A percentile compares a stretch with the other conserved stretches of the same genome.
Evolutionary conservation across 495 filamentous ascomycete genomes (phyloP).

Genomic region (Podospora pseudocomata): DNA sequence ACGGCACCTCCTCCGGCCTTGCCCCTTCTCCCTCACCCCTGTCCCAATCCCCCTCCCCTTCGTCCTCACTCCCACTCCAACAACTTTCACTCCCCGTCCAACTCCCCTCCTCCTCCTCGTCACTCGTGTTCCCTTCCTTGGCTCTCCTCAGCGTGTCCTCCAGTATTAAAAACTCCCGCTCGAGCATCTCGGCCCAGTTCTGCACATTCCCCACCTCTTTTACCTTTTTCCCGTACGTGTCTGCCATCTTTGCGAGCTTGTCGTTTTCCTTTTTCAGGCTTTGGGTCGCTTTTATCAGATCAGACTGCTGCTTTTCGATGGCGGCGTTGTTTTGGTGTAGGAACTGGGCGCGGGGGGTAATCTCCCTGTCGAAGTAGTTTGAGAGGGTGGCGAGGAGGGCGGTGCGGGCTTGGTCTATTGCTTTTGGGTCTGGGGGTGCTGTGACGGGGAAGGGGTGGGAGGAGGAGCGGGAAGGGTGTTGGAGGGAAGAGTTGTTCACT

Average conservation of each 20-base stretch:
- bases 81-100: neutral
- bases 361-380: conserved; percentile 67
- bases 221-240: conserved; percentile 64
- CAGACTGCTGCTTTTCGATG: conserved; percentile 68
- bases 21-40: conserved; percentile 20
- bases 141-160: conserved; percentile 80
- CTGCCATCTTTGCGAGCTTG: conserved; percentile 63
- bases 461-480: neutral
- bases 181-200: conserved; percentile 96
- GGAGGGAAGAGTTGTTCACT: too few relatives aligned
- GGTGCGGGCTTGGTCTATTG: conserved; percentile 60
- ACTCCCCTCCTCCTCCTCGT: conserved; percentile 23
- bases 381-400: conserved; percentile 75
- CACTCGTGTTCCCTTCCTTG: conserved; percentile 25
- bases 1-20: conserved; percentile 10
- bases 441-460: neutral
- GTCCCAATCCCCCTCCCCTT: conserved; percentile 1
- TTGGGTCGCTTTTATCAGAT: conserved; percentile 61
- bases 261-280: conserved; percentile 69
- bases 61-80: neutral
- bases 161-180: conserved; percentile 81
- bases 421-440: neutral
- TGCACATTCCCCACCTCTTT: conserved; percentile 96
- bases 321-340: conserved; percentile 70
- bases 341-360: conserved; percentile 67